phyloP scores from a whole-genome alignment of 352 stramenopile genomes.

The Phytophthora tubulina region DNA sequence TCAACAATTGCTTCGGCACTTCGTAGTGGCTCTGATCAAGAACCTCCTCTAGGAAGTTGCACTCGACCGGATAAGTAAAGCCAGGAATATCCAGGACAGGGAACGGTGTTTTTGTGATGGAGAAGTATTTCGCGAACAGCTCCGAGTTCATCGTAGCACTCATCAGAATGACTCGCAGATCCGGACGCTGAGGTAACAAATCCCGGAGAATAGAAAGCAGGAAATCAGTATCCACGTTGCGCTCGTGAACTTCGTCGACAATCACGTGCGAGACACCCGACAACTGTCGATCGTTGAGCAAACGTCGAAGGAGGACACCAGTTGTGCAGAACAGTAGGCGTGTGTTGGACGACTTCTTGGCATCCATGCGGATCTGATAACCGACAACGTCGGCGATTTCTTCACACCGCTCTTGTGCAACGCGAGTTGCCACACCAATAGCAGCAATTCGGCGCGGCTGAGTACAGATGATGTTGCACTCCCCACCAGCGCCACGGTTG shows the following conservation, averaged over 20 bases:
- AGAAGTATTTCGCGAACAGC: conserved; percentile 91
- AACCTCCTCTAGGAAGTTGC: conserved; percentile 85
- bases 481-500: conserved; percentile 76
- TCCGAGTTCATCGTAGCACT: conserved; percentile 95
- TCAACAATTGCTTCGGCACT: conserved; percentile 65
- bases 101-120: conserved; percentile 47
- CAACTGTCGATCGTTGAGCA: conserved; percentile 91
- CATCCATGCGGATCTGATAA: conserved; percentile 97
- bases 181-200: too few relatives aligned
- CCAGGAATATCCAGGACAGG: conserved; percentile 88
- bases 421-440: conserved; percentile 95
- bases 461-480: conserved; percentile 96
- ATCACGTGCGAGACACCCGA: conserved; percentile 96
- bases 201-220: conserved; percentile 94
- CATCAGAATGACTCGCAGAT: conserved; percentile 96
- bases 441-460: conserved; percentile 97
- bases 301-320: conserved; percentile 93
- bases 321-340: conserved; percentile 97
- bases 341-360: conserved; percentile 89
- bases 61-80: conserved; percentile 86
- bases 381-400: conserved; percentile 87
- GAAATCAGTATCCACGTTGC: conserved; percentile 97
- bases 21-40: conserved; percentile 68
- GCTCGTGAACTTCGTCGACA: conserved; percentile 99
- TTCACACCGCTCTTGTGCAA: conserved; percentile 95